These are phyloP conservation scores for Eucalyptus tenuipes DNA, from an alignment of 345 rosid genomes.

Conservation along the genomic window DNA sequence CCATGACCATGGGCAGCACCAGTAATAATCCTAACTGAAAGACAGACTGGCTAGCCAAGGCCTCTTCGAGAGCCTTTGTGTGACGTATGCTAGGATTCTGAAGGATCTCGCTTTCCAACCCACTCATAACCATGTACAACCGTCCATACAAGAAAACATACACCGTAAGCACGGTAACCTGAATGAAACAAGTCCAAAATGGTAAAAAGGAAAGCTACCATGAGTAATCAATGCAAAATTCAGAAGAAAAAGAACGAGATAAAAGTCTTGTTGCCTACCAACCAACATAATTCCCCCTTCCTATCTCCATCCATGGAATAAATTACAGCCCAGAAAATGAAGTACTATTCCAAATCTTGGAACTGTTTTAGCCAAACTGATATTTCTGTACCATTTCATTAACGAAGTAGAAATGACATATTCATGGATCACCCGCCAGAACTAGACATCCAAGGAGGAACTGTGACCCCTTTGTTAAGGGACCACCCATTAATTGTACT, in stretches of 20 bases:
- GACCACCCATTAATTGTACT: neutral
- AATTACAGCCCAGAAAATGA: neutral
- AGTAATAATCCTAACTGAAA: slow-evolving; percentile 79
- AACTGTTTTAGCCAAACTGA: neutral
- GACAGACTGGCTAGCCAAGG: slow-evolving; percentile 69
- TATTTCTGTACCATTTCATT: neutral
- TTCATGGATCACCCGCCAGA: neutral
- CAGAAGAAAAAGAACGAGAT: neutral
- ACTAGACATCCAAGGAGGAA: neutral
- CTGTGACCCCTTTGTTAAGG: neutral
- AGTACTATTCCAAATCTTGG: neutral
- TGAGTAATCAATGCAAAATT: neutral
- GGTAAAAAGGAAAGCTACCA: neutral
- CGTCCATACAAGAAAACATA: slow-evolving; percentile 94
- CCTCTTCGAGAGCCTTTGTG: slow-evolving; percentile 79
- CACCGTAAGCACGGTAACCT: slow-evolving; percentile 77
- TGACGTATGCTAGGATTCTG: slow-evolving; percentile 43
- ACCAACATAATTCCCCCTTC: neutral
- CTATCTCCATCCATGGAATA: neutral
- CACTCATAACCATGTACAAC: slow-evolving; percentile 82
- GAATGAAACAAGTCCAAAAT: neutral
- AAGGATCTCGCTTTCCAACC: slow-evolving; percentile 61
- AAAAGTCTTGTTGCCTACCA: neutral
- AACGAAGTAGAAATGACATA: neutral
- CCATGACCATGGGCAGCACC: slow-evolving; percentile 97